Percentiles rank a stretch among this genome's conserved stretches.
phyloP scores from a whole-genome alignment of 2,329 filamentous ascomycete genomes.

The Dactylellina leptospora region DNA sequence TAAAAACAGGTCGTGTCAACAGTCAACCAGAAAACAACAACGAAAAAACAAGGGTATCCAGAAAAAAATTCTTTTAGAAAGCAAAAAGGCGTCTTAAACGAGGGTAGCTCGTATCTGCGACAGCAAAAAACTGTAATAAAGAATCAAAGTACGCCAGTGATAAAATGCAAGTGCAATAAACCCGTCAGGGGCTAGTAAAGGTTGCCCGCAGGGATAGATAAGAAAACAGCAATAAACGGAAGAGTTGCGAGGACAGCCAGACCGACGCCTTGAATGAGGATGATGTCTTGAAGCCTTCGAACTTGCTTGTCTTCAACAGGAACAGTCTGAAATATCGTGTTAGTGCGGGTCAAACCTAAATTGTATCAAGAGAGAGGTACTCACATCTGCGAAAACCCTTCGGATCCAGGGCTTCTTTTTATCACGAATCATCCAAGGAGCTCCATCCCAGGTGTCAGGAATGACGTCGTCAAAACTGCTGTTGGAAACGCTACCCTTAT shows the following conservation, averaged over 20 bases:
- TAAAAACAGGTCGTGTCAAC: background rate
- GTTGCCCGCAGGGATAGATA: slow-evolving; percentile 26
- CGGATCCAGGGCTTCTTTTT: slow-evolving; percentile 41
- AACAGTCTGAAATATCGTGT: slow-evolving; percentile 24
- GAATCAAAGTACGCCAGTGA: background rate
- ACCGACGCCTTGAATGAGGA: slow-evolving; percentile 33
- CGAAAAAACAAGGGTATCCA: slow-evolving; percentile 6
- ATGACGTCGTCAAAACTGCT: slow-evolving; percentile 39
- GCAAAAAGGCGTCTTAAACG: background rate
- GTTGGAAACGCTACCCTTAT: slow-evolving; percentile 22
- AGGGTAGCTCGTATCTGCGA: background rate
- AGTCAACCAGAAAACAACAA: background rate
- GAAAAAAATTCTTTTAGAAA: background rate
- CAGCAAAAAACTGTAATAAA: background rate
- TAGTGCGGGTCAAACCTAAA: too few species aligned
- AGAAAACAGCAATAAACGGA: slow-evolving; percentile 42
- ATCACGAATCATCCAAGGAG: slow-evolving; percentile 46
- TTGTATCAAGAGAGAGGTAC: background rate
- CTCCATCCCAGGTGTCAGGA: slow-evolving; percentile 46
- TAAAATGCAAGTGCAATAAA: background rate
- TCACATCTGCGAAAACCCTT: slow-evolving; percentile 39
- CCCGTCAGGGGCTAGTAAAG: slow-evolving; percentile 16
- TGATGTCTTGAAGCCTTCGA: slow-evolving; percentile 33
- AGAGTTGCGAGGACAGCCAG: slow-evolving; percentile 36
- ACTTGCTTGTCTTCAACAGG: slow-evolving; percentile 39